These are phyloP conservation scores for Pestalotiopsis sp. DNA, from an alignment of 2,329 filamentous ascomycete species.

Conservation along the genomic window DNA sequence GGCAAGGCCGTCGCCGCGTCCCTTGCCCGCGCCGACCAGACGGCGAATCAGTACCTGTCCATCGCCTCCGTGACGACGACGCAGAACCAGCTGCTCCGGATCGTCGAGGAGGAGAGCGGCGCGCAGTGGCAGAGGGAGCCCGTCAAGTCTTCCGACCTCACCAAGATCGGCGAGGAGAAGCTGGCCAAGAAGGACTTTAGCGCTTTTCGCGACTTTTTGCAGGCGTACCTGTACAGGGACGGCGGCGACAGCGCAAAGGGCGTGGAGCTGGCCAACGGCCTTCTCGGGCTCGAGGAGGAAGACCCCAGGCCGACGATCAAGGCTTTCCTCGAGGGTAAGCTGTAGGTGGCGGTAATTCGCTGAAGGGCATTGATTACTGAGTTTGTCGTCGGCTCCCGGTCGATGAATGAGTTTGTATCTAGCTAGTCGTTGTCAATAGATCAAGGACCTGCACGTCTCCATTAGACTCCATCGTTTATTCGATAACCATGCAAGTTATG, in stretches of 20 bases:
- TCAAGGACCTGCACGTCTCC: neutral
- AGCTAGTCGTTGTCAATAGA: neutral
- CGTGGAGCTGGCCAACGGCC: conserved; percentile 22
- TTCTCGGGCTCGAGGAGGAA: conserved; percentile 30
- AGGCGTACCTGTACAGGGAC: conserved; percentile 25
- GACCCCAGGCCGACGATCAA: conserved; percentile 25
- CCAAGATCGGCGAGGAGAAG: conserved; percentile 43
- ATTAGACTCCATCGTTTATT: neutral
- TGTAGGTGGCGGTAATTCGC: neutral
- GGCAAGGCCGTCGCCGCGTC: conserved; percentile 54
- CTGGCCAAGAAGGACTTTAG: conserved; percentile 42
- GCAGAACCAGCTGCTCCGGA: conserved; percentile 59
- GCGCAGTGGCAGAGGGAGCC: conserved; percentile 51
- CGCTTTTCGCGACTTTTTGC: conserved; percentile 29
- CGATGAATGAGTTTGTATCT: neutral
- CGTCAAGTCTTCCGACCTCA: conserved; percentile 35
- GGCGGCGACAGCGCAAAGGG: conserved; percentile 26
- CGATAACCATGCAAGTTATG: neutral
- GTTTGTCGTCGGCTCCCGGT: no score
- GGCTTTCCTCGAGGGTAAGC: conserved; percentile 21
- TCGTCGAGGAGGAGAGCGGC: conserved; percentile 55
- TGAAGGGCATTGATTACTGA: no score
- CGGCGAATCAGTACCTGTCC: conserved; percentile 60
- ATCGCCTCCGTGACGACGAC: conserved; percentile 60
- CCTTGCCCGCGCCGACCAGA: conserved; percentile 50